A percentile compares a stretch with the other conserved stretches of the same genome.
phyloP scores from a whole-genome alignment of 176 grass and related monocot genomes.

The Leersia perrieri region DNA sequence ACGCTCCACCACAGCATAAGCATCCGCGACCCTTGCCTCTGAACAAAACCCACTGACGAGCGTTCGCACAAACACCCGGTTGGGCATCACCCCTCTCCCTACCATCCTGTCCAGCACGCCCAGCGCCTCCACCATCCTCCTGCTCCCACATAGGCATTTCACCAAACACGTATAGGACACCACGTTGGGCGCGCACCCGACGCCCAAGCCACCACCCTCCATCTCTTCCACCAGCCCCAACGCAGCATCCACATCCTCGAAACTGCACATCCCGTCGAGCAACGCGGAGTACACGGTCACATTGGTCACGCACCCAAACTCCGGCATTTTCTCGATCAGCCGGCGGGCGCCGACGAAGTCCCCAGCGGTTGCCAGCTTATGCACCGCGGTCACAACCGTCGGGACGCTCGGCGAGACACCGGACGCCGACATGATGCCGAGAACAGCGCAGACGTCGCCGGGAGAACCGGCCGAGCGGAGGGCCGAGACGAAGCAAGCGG shows the following conservation, averaged over 20 bases:
- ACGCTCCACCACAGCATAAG: constrained; percentile 53
- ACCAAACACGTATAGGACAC: constrained; percentile 93
- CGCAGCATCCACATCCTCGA: constrained; percentile 38
- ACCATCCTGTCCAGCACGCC: constrained; percentile 64
- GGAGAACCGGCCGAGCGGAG: constrained; percentile 23
- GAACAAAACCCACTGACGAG: constrained; percentile 55
- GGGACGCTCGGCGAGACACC: constrained; percentile 42
- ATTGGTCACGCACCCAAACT: constrained; percentile 56
- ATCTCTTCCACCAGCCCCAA: constrained; percentile 51
- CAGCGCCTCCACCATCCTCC: constrained; percentile 42
- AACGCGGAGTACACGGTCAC: constrained; percentile 62
- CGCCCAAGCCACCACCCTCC: constrained; percentile 39
- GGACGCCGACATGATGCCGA: constrained; percentile 52
- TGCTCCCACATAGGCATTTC: constrained; percentile 72
- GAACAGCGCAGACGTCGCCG: constrained; percentile 34
- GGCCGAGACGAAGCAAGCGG: constrained; percentile 58
- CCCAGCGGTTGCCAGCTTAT: constrained; percentile 46
- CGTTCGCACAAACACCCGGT: constrained; percentile 56
- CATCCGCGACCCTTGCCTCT: not conserved
- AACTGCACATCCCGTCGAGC: constrained; percentile 63
- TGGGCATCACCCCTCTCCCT: constrained; percentile 52
- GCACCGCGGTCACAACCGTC: constrained; percentile 56
- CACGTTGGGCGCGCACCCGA: constrained; percentile 48
- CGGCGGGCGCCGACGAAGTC: constrained; percentile 47
- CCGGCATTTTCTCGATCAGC: constrained; percentile 58